Evolutionary conservation across 2,329 filamentous ascomycete genomes (phyloP), one percentile per base, ranked within the genome.

Genomic region (Diplodia intermedia): DNA sequence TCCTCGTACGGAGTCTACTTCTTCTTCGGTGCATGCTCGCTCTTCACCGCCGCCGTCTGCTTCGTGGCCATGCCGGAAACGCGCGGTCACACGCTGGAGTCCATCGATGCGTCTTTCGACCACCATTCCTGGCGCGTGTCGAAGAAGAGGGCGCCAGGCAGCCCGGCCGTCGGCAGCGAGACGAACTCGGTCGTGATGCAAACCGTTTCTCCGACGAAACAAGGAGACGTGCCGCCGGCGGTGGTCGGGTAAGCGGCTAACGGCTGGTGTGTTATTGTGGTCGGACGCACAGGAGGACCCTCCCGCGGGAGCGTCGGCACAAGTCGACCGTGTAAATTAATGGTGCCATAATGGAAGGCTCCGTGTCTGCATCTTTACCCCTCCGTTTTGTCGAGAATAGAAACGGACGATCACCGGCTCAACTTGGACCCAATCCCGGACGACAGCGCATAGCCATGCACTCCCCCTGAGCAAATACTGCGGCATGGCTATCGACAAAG

Each of bases 51-150:
- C 0, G 57, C 71, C 4, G 71, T 76, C 7, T 69, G 73, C 29
- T 74, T 77, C 1, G 61, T 79, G 0, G 84, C 78, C 56, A 86
- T 86, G 84, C 82, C 81, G 0, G 84, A 86, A 71, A 86, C 84
- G 0, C 78, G 81, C 29, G 84, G 84, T 0, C 74, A 77, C 12
- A 80, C 80, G 0, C 76, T 86, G n/a, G 83, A 85, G 62, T 78
- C 81, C 53, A 86, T 86, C 57, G 81, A 86, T 62, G 76, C 80
- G 14, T 80, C 82, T 0, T 85, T 86, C 68, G 78, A 79, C 69
- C 74, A 73, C 69, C 67, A 53, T 18, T 56, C 67, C 5, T 68
- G 66, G 66, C 65, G 54, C 18, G 29, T 53, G n/a, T n/a, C n/a
- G 12, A 57, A 43, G 26, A 66, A 57, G 53, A 50, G 26, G 38